Evolutionary conservation across 139 green algal genomes (phyloP), one percentile per base, ranked within the genome.

Genomic region (Micromonas pusilla): DNA sequence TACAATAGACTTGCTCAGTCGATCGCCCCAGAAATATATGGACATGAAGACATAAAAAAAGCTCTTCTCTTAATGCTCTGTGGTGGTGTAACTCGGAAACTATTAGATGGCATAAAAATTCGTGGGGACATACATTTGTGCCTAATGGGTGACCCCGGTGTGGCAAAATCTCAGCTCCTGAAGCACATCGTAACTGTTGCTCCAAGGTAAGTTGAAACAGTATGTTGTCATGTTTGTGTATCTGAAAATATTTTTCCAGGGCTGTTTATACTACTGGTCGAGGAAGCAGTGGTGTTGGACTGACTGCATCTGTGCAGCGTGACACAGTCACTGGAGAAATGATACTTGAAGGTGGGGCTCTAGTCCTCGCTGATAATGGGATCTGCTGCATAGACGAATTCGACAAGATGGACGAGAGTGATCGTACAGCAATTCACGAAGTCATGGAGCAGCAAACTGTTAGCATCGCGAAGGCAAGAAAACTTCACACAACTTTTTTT

Each of bases 371-470:
- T 1, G 96, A 99, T 87, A 93, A 91, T 77, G 96, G 96, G 73
- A 94, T 99, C 75, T 99, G 96, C 87, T 97, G 93, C 85, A 99
- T 99, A 68, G 96, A 99, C 70, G 96, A 99, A 87, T 99, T 99
- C 85, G 96, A 99, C 85, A 99, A 99, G 87, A 99, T 99, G 96
- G 96, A 99, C 74, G 96, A 99, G 76, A 79, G 78, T 13, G 96
- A 99, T 86, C 86, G 96, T 19, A 99, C 96, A 3, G 92, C 96
- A 67, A 99, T 99, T 64, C 95, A 99, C 81, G 95, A 99, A 90
- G 93, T 97, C 64, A 83, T 82, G 78, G 82, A 86, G 70, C 84
- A 88, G 72, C 95, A 99, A 89, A 98, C 94, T 33, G 96, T 98
- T 71, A 94, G 86, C 86, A 99, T 99, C 72, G 96, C 96, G 79